Evolutionary conservation across 768 basidiomycete genomes (phyloP).

Genomic region (Boletus speciosus): DNA sequence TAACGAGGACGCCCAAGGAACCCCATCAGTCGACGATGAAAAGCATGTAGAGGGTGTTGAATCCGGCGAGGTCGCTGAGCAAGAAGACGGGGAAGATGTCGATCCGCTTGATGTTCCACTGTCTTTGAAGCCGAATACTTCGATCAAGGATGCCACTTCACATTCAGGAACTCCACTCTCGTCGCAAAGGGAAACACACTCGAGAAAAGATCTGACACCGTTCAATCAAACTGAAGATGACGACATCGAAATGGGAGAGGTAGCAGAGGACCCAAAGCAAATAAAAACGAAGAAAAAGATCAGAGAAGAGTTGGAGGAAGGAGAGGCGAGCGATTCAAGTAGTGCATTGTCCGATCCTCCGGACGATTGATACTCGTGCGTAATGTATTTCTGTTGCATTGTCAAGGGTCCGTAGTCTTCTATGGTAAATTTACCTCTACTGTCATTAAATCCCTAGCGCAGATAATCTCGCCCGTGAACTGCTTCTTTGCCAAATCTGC

Average conservation of each 20-base stretch:
- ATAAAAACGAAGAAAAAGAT: slow-evolving; percentile 45
- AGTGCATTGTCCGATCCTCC: slow-evolving; percentile 77
- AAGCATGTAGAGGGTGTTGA: slow-evolving; percentile 38
- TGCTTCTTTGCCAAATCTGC: slow-evolving; percentile 48
- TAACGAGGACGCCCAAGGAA: slow-evolving; percentile 24
- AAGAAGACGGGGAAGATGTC: slow-evolving; percentile 36
- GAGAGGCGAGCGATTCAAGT: slow-evolving; percentile 79
- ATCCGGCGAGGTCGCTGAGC: slow-evolving; percentile 42
- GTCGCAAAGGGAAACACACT: slow-evolving; percentile 24
- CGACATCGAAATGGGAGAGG: slow-evolving; percentile 92
- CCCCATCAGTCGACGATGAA: slow-evolving; percentile 30
- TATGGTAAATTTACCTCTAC: slow-evolving; percentile 48
- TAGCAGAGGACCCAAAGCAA: slow-evolving; percentile 66
- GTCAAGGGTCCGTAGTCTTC: slow-evolving; percentile 13
- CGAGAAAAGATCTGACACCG: slow-evolving; percentile 14
- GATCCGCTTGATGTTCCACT: slow-evolving; percentile 29
- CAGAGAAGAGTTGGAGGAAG: slow-evolving; percentile 79
- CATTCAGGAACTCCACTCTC: slow-evolving; percentile 30
- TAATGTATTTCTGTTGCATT: neutral
- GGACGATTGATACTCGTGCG: slow-evolving; percentile 39
- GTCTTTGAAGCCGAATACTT: slow-evolving; percentile 31
- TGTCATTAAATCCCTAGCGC: slow-evolving; percentile 75
- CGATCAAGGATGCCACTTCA: slow-evolving; percentile 33
- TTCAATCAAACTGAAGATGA: slow-evolving; percentile 41
- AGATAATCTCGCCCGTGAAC: slow-evolving; percentile 57